Evolutionary conservation across 2,329 filamentous ascomycete species (phyloP), one percentile per base, ranked within the genome.

Genomic region (Botryotinia calthae): DNA sequence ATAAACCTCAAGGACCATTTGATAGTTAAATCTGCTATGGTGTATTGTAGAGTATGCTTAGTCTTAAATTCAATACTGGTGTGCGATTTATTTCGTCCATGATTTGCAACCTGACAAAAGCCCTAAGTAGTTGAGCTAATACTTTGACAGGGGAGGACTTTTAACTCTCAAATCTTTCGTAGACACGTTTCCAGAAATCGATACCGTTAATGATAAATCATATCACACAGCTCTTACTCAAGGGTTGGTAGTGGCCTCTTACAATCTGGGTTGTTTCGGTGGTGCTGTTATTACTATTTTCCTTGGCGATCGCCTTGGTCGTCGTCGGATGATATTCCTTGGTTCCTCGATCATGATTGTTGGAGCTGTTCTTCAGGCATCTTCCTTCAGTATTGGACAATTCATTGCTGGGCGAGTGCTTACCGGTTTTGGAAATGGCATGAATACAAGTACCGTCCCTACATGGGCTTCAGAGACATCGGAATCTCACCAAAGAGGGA

Each of bases 401-500:
- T 79, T 78, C 44, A 74, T 77, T 40, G 87, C 88, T 73, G 92
- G 92, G 80, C 92, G 92, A 86, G 83, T 94, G 73, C 84, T 95
- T 78, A 90, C 91, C 68, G 92, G 92, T 80, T 81, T 94, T 69
- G 92, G 92, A 85, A 91, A 94, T 78, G 92, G 92, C 79, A 84
- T 85, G 78, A 85, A 85, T 74, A 85, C 84, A 0, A 83, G 82
- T 4, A 84, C 83, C 25, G 82, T 86, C 2, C 74, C 74, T 25
- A 72, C 71, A n/a, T 75, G 72, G 72, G 73, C 73, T 66, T 71
- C 64, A 18, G 74, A 75, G 54, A 70, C 73, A 28, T 74, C 75
- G 0, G 70, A 62, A 28, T 71, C 74, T 4, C 69, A 74, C 44
- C 56, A 70, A 25, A 70, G 74, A 70, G 74, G 74, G 7, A 67